Evolutionary conservation across 371 early-diverging fungal species (phyloP).

Genomic region (Saksenaea oblongispora): DNA sequence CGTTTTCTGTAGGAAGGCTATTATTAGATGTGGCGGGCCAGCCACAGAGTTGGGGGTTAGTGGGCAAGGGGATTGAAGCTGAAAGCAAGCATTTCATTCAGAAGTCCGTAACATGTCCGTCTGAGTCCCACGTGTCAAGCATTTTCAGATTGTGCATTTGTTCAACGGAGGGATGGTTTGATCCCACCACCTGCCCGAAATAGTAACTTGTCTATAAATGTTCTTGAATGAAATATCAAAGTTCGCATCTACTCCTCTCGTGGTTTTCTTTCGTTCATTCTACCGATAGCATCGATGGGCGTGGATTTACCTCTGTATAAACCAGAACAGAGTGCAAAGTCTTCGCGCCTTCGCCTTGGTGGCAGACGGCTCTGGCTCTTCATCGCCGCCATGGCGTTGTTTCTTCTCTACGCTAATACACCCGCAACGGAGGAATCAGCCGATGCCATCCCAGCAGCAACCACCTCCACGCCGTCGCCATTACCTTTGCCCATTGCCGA

Average conservation of each 20-base stretch:
- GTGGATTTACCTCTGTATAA: background rate
- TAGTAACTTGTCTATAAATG: background rate
- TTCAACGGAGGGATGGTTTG: background rate
- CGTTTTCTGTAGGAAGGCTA: no score
- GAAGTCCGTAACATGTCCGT: no score
- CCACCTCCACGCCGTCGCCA: background rate
- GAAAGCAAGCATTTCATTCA: no score
- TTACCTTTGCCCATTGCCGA: background rate
- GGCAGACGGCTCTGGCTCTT: background rate
- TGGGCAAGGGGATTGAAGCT: no score
- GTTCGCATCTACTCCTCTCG: background rate
- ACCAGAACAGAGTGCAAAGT: background rate
- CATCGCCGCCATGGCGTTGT: slow-evolving; percentile 6
- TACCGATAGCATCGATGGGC: background rate
- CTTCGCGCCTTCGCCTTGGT: background rate
- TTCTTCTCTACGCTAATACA: slow-evolving; percentile 3
- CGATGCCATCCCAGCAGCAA: background rate
- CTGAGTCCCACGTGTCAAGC: no score
- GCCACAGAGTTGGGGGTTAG: no score
- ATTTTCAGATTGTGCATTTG: no score
- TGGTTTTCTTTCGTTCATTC: background rate
- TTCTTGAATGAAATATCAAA: background rate
- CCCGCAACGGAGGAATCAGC: background rate
- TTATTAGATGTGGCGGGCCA: no score
- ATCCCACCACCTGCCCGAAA: background rate